phyloP scores from a whole-genome alignment of 75 land plant genomes.

The Pinus albicaulis region DNA sequence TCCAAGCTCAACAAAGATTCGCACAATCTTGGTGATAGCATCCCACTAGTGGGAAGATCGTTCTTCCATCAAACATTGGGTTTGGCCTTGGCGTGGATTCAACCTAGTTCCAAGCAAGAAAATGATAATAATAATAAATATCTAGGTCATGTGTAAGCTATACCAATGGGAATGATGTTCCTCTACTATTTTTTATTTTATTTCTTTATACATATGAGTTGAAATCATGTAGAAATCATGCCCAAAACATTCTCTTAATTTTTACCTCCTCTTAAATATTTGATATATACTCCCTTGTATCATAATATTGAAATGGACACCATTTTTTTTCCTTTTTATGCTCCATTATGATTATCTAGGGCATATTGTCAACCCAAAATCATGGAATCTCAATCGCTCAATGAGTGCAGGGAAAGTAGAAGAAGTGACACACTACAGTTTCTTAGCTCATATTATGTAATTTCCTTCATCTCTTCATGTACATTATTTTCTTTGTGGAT shows the following conservation, averaged over 20 bases:
- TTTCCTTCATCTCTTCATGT: conserved; percentile 52
- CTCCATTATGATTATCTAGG: conserved; percentile 81
- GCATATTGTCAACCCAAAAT: conserved; percentile 52
- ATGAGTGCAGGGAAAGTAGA: conserved; percentile 37
- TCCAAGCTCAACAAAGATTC: too few species aligned
- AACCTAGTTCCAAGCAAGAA: too few species aligned
- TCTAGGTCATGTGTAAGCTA: conserved; percentile 18
- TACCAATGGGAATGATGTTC: conserved; percentile 28
- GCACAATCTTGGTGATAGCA: too few species aligned
- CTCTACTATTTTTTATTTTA: conserved; percentile 27
- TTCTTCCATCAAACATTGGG: too few species aligned
- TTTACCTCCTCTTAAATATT: conserved; percentile 27
- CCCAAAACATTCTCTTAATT: conserved; percentile 16
- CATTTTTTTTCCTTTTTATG: conserved; percentile 95
- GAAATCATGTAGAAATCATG: conserved; percentile 33
- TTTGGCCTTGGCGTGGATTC: too few species aligned
- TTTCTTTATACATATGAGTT: conserved; percentile 34
- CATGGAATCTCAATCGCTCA: conserved; percentile 53
- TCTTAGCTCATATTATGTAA: conserved; percentile 80
- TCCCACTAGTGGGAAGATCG: too few species aligned
- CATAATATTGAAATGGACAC: conserved; percentile 68
- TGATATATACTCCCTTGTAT: conserved; percentile 50
- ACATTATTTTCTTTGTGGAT: conserved; percentile 45
- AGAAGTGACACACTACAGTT: conserved; percentile 76
- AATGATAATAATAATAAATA: too few species aligned